A percentile compares a stretch with the other conserved stretches of the same genome.
These are phyloP conservation scores for Coleophoma cylindrospora DNA, from an alignment of 2,329 filamentous ascomycete species.

Conservation along the genomic window DNA sequence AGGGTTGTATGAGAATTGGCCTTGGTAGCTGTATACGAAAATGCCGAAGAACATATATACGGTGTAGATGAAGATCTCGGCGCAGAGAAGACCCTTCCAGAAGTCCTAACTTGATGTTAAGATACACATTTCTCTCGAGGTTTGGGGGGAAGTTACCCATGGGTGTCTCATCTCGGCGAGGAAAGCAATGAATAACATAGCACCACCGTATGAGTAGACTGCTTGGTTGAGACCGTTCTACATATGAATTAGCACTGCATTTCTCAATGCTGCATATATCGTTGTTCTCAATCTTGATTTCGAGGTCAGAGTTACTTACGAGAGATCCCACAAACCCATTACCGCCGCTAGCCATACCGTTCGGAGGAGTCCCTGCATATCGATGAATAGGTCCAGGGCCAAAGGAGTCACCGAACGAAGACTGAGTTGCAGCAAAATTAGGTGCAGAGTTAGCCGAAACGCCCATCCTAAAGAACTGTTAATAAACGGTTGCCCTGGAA, in stretches of 20 bases:
- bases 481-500: slow-evolving; percentile 1
- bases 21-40: slow-evolving; percentile 41
- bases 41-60: slow-evolving; percentile 42
- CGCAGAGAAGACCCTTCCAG: slow-evolving; percentile 39
- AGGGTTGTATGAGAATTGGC: slow-evolving; percentile 37
- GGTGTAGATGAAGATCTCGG: slow-evolving; percentile 41
- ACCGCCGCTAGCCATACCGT: slow-evolving; percentile 34
- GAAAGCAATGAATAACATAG: slow-evolving; percentile 52
- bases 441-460: slow-evolving; percentile 43
- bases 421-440: slow-evolving; percentile 34
- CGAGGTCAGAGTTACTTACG: neutral
- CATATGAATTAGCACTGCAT: neutral
- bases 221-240: slow-evolving; percentile 45
- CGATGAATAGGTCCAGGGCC: slow-evolving; percentile 24
- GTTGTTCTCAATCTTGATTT: no score
- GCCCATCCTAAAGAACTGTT: slow-evolving; percentile 37
- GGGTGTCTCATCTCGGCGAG: slow-evolving; percentile 47
- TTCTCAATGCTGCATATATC: no score
- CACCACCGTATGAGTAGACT: slow-evolving; percentile 54
- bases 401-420: slow-evolving; percentile 25
- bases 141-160: slow-evolving; percentile 6
- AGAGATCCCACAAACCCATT: slow-evolving; percentile 39
- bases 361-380: slow-evolving; percentile 33
- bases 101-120: slow-evolving; percentile 29
- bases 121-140: no score